These are phyloP conservation scores for Notholithocarpus densiflorus DNA, from an alignment of 306 rosid genomes.

Conservation along the genomic window DNA sequence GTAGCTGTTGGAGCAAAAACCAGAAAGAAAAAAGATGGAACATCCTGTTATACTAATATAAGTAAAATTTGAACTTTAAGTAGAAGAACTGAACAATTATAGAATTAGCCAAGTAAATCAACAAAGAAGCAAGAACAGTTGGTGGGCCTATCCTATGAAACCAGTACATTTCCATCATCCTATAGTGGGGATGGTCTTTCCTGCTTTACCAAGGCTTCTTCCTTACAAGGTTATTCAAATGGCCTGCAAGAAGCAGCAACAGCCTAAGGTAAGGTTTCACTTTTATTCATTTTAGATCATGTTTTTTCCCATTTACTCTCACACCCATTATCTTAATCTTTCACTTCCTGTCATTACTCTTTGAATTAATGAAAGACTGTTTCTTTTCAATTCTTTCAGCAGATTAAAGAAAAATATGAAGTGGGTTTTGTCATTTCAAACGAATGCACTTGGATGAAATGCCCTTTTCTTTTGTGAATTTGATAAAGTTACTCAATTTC, in stretches of 20 bases:
- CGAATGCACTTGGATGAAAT: not conserved
- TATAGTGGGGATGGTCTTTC: not conserved
- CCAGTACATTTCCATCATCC: constrained; percentile 17
- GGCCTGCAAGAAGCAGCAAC: constrained; percentile 31
- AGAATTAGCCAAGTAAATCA: constrained; percentile 2
- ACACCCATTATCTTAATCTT: not conserved
- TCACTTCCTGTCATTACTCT: not conserved
- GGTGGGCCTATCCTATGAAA: constrained; percentile 24
- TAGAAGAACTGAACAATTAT: not conserved
- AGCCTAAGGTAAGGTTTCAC: constrained; percentile 16
- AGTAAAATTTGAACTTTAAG: not conserved
- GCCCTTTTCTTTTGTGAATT: no score
- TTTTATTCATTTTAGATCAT: not conserved
- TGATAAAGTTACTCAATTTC: no score
- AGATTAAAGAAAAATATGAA: not conserved
- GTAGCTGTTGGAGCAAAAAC: no score
- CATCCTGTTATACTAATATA: not conserved
- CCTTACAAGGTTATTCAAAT: constrained; percentile 5
- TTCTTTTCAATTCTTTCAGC: not conserved
- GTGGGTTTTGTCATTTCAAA: not conserved
- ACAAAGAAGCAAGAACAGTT: not conserved
- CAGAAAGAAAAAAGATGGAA: not conserved
- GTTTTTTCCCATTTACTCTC: not conserved
- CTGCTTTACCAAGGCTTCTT: not conserved
- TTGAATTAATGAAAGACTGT: not conserved